These are phyloP conservation scores for Epichloe sylvatica DNA, from an alignment of 2,329 filamentous ascomycete genomes.

Conservation along the genomic window DNA sequence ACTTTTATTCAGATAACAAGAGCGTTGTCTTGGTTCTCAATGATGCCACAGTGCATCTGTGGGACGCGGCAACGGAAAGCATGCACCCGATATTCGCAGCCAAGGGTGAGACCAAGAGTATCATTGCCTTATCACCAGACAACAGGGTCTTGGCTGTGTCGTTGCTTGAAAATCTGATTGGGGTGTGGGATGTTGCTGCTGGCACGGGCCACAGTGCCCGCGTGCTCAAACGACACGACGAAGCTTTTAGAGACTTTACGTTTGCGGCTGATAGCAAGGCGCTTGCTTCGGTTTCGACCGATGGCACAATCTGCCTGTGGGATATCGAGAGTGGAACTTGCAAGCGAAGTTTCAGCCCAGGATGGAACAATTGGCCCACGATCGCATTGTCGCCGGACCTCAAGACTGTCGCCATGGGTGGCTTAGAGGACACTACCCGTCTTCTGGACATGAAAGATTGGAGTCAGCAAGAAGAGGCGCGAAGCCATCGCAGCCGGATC, in stretches of 20 bases:
- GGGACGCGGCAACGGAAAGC: slow-evolving; percentile 3
- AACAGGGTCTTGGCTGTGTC: slow-evolving; percentile 7
- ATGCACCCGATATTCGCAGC: slow-evolving; percentile 5
- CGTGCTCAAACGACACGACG: slow-evolving; percentile 5
- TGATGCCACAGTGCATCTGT: slow-evolving; percentile 6
- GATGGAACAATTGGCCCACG: slow-evolving; percentile 8
- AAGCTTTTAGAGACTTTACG: slow-evolving; percentile 6
- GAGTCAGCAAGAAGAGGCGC: slow-evolving; percentile 3
- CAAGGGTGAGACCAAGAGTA: slow-evolving; percentile 7
- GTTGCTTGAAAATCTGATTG: slow-evolving; percentile 7
- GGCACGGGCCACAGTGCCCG: slow-evolving; percentile 6
- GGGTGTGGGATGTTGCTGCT: slow-evolving; percentile 6
- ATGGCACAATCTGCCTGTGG: slow-evolving; percentile 7
- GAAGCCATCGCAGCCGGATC: slow-evolving; percentile 6
- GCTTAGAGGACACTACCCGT: slow-evolving; percentile 6
- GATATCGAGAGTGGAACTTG: slow-evolving; percentile 6
- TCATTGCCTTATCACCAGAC: slow-evolving; percentile 6
- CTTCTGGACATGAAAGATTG: slow-evolving; percentile 7
- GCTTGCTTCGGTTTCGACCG: slow-evolving; percentile 6
- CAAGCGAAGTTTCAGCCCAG: slow-evolving; percentile 6
- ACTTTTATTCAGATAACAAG: slow-evolving; percentile 6
- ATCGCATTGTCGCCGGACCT: slow-evolving; percentile 7
- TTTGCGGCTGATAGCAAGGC: slow-evolving; percentile 6
- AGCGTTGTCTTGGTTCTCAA: slow-evolving; percentile 5
- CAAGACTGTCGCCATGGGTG: slow-evolving; percentile 6